phyloP scores from a whole-genome alignment of 2,329 filamentous ascomycete species.

The Penicillium italicum region DNA sequence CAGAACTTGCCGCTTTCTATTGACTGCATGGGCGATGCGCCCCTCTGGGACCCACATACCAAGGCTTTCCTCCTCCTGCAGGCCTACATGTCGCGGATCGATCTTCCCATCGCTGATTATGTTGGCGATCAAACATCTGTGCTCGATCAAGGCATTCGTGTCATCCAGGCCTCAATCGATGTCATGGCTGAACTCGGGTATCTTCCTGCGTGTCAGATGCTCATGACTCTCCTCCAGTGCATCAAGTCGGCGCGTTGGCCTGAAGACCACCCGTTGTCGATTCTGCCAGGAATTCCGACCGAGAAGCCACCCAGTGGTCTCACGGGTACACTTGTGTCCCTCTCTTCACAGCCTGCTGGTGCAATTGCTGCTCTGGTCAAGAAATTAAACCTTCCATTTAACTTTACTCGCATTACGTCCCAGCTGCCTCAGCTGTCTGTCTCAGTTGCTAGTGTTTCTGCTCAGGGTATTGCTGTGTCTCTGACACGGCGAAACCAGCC shows the following conservation, averaged over 20 bases:
- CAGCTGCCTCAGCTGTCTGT: constrained; percentile 68
- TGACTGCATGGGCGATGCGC: constrained; percentile 61
- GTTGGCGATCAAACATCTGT: constrained; percentile 88
- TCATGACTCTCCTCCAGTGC: constrained; percentile 83
- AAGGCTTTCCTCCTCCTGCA: constrained; percentile 93
- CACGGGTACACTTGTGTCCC: constrained; percentile 30
- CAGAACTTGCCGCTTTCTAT: constrained; percentile 70
- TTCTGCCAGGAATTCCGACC: constrained; percentile 67
- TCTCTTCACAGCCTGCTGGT: constrained; percentile 29
- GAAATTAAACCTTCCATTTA: constrained; percentile 29
- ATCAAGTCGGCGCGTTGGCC: constrained; percentile 94
- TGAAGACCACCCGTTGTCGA: constrained; percentile 70
- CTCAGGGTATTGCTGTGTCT: constrained; percentile 54
- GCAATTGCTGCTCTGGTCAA: constrained; percentile 27
- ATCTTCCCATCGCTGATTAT: constrained; percentile 93
- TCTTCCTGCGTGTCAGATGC: constrained; percentile 70
- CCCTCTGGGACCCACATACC: constrained; percentile 98
- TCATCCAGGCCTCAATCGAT: constrained; percentile 92
- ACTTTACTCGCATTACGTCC: constrained; percentile 57
- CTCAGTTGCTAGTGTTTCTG: constrained; percentile 57
- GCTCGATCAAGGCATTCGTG: constrained; percentile 92
- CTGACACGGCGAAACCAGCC: constrained; percentile 66
- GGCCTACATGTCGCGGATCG: constrained; percentile 88
- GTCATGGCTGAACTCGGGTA: constrained; percentile 86
- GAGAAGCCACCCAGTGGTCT: constrained; percentile 26